Evolutionary conservation across 108 stramenopile genomes (phyloP).

Genomic region (Skeletonema grethae): DNA sequence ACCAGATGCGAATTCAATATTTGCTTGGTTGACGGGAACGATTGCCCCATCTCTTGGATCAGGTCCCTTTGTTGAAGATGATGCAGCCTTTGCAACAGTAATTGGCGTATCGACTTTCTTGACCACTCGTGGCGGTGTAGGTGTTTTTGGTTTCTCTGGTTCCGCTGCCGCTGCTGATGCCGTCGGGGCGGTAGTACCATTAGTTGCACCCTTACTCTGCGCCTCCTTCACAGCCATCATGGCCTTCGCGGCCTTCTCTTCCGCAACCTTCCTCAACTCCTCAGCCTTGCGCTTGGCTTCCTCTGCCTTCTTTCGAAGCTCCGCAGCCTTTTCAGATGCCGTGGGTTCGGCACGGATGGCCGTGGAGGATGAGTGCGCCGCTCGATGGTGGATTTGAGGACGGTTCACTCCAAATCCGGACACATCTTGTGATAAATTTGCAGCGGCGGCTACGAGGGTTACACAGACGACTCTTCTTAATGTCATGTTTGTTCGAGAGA

Average conservation of each 20-base stretch:
- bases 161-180: background rate
- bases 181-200: background rate
- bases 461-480: constrained; percentile 29
- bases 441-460: constrained; percentile 13
- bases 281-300: constrained; percentile 45
- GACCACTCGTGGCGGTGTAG: background rate
- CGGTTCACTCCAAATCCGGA: constrained; percentile 25
- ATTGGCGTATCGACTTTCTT: constrained; percentile 7
- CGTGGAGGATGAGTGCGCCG: background rate
- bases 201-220: constrained; percentile 6
- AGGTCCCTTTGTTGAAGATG: constrained; percentile 2
- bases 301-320: constrained; percentile 34
- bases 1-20: constrained; percentile 52
- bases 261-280: constrained; percentile 41
- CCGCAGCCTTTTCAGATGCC: constrained; percentile 42
- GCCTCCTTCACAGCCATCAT: constrained; percentile 47
- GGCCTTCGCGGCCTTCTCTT: constrained; percentile 36
- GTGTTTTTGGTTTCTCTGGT: constrained; percentile 2
- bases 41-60: constrained; percentile 23
- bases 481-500: constrained; percentile 15
- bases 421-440: constrained; percentile 21
- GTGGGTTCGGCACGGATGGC: constrained; percentile 15
- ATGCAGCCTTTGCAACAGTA: background rate
- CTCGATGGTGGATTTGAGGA: constrained; percentile 6
- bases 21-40: constrained; percentile 50